Conservation (phyloP, 2,329 filamentous ascomycete species). For the Karstenula rhodostoma region DNA sequence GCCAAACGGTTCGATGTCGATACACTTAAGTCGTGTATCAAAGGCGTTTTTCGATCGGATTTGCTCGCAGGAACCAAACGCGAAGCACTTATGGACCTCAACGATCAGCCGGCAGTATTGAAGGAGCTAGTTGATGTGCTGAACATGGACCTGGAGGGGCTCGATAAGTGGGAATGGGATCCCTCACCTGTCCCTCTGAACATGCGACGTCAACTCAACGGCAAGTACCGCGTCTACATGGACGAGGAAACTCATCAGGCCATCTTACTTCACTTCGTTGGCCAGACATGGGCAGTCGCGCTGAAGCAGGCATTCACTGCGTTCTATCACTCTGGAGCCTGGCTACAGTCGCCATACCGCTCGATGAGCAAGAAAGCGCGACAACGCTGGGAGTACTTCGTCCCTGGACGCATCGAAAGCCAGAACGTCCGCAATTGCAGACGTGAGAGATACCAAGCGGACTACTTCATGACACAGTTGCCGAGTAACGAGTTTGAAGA, state of each 20-base stretch:
- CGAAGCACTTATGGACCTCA: conserved; percentile 60
- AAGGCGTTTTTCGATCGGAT: conserved; percentile 59
- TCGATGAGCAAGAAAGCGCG: conserved; percentile 48
- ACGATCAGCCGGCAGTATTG: conserved; percentile 58
- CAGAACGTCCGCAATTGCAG: conserved; percentile 34
- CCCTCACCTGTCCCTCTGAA: conserved; percentile 56
- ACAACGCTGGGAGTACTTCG: conserved; percentile 57
- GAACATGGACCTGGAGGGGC: conserved; percentile 61
- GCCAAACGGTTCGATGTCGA: conserved; percentile 51
- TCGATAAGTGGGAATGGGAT: conserved; percentile 64
- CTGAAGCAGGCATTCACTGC: conserved; percentile 55
- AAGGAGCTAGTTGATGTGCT: conserved; percentile 65
- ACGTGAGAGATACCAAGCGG: conserved; percentile 49
- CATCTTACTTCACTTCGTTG: conserved; percentile 64
- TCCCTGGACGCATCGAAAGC: conserved; percentile 41
- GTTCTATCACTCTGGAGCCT: conserved; percentile 50
- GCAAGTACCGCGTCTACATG: conserved; percentile 67
- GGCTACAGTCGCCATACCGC: conserved; percentile 48
- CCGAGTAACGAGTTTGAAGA: conserved; percentile 52
- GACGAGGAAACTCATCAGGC: conserved; percentile 66
- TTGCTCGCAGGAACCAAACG: conserved; percentile 62
- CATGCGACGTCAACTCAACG: conserved; percentile 63
- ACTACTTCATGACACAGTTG: conserved; percentile 66
- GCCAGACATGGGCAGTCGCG: conserved; percentile 59
- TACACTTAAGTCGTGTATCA: conserved; percentile 56